phyloP scores from a whole-genome alignment of 352 stramenopile genomes.

The Pythium pyrilobum region DNA sequence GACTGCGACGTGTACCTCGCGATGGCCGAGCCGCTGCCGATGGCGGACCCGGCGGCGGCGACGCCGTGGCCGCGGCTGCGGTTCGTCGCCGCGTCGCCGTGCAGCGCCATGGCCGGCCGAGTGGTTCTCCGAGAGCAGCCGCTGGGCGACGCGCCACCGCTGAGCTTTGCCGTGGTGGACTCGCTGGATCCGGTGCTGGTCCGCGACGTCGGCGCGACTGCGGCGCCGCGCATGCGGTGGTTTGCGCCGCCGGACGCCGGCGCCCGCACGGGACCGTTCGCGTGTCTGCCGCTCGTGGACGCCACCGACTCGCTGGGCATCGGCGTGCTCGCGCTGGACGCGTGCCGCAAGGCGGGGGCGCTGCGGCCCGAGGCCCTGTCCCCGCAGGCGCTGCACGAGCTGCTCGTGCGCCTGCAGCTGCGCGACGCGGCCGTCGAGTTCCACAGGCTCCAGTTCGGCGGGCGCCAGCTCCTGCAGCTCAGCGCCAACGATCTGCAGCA shows the following conservation, averaged over 20 bases:
- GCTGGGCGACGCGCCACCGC: not conserved
- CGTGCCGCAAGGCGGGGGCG: slow-evolving; percentile 40
- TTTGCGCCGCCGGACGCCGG: slow-evolving; percentile 13
- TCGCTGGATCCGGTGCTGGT: slow-evolving; percentile 26
- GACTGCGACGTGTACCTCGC: slow-evolving; percentile 72
- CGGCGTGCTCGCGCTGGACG: slow-evolving; percentile 53
- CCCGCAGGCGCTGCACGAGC: slow-evolving; percentile 28
- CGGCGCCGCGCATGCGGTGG: slow-evolving; percentile 11
- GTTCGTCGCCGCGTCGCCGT: slow-evolving; percentile 42
- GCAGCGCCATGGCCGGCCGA: slow-evolving; percentile 42
- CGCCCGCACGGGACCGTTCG: slow-evolving; percentile 34
- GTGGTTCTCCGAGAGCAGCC: slow-evolving; percentile 15
- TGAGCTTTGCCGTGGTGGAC: slow-evolving; percentile 36
- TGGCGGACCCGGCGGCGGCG: slow-evolving; percentile 15
- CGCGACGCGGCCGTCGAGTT: slow-evolving; percentile 44
- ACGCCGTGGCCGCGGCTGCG: slow-evolving; percentile 31
- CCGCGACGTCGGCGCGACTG: slow-evolving; percentile 27
- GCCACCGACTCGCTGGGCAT: slow-evolving; percentile 15
- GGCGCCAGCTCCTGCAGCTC: slow-evolving; percentile 35
- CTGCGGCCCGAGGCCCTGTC: slow-evolving; percentile 63
- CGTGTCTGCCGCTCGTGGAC: slow-evolving; percentile 41
- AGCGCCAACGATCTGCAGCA: slow-evolving; percentile 50
- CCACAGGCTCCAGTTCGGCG: slow-evolving; percentile 32
- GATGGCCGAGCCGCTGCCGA: slow-evolving; percentile 51
- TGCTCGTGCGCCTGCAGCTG: slow-evolving; percentile 49